These are phyloP conservation scores for Acer saccharum DNA, from an alignment of 345 rosid species.

Conservation along the genomic window DNA sequence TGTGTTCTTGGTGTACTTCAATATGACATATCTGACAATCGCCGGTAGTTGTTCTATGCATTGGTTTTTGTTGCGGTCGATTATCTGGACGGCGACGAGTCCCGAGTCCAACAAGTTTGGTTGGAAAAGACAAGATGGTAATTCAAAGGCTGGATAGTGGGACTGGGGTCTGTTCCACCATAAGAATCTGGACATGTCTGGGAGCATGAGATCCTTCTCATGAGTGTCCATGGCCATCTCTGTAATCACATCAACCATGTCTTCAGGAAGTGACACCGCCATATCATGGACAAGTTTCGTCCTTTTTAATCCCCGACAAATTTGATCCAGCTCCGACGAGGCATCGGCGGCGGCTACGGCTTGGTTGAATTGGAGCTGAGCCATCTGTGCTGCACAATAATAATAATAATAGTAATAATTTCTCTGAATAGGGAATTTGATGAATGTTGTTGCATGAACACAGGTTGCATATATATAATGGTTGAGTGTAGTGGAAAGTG, in stretches of 20 bases:
- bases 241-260: neutral
- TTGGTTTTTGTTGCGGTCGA: neutral
- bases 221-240: neutral
- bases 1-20: neutral
- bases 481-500: too few species aligned
- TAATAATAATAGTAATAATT: too few species aligned
- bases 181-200: neutral
- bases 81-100: neutral
- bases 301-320: neutral
- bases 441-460: neutral
- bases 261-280: neutral
- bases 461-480: too few species aligned
- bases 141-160: neutral
- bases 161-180: neutral
- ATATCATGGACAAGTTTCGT: neutral
- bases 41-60: neutral
- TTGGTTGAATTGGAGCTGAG: too few species aligned
- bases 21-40: neutral
- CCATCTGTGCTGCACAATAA: neutral
- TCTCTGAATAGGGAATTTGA: neutral
- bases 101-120: neutral
- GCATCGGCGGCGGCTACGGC: too few species aligned
- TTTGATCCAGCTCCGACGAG: too few species aligned
- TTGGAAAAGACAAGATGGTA: neutral
- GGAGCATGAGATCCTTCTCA: neutral